A percentile compares a stretch with the other conserved stretches of the same genome.
Evolutionary conservation across 78 protist species (phyloP).

Genomic region (Dictyostelium capitatum): DNA sequence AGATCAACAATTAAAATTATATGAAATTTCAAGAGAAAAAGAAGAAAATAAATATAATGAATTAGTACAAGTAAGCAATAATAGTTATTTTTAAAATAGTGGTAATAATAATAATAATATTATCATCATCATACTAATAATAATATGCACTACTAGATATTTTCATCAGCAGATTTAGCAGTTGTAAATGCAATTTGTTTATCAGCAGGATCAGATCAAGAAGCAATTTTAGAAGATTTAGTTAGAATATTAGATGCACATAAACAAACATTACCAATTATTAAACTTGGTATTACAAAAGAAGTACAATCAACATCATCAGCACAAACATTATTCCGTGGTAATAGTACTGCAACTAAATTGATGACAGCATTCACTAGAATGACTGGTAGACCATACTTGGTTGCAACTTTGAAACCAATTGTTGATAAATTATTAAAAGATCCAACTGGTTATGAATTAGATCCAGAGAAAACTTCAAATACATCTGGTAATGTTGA

Average conservation of each 20-base stretch:
- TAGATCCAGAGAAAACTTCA: conserved; percentile 68
- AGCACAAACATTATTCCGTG: conserved; percentile 62
- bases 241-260: conserved; percentile 75
- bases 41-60: conserved; percentile 72
- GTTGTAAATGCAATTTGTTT: conserved; percentile 80
- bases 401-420: conserved; percentile 59
- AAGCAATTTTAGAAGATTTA: conserved; percentile 60
- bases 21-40: conserved; percentile 42
- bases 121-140: not conserved
- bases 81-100: too few relatives aligned
- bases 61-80: conserved; percentile 33
- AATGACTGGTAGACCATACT: conserved; percentile 77
- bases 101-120: too few relatives aligned
- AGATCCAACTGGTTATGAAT: conserved; percentile 71
- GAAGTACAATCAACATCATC: conserved; percentile 49
- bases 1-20: conserved; percentile 31
- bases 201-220: conserved; percentile 77
- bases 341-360: conserved; percentile 71
- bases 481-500: conserved; percentile 58
- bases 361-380: conserved; percentile 78
- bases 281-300: conserved; percentile 66
- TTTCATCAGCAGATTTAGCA: conserved; percentile 72
- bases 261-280: conserved; percentile 79
- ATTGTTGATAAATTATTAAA: conserved; percentile 32
- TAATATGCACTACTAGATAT: conserved; percentile 9